Evolutionary conservation across 805 yeast species (phyloP).

Genomic region (Pachysolen tannophilus): DNA sequence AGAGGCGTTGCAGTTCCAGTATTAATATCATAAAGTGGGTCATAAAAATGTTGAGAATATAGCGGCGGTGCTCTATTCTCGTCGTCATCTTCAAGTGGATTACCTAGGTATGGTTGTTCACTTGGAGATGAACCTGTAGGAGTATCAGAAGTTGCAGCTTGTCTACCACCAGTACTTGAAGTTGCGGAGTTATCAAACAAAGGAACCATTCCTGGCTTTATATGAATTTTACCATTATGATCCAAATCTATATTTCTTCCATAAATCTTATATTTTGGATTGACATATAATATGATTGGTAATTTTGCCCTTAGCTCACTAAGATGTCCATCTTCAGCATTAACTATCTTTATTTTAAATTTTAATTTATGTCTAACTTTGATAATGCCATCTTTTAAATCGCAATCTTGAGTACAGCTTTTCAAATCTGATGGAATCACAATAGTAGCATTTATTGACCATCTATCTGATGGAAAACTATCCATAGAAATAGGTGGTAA

Average conservation of each 20-base stretch:
- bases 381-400: constrained; percentile 30
- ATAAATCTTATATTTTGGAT: constrained; percentile 18
- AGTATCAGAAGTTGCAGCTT: background rate
- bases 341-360: constrained; percentile 67
- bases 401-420: constrained; percentile 35
- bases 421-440: constrained; percentile 31
- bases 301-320: constrained; percentile 88
- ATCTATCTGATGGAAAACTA: constrained; percentile 32
- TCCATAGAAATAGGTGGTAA: constrained; percentile 25
- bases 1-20: constrained; percentile 13
- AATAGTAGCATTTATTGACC: constrained; percentile 35
- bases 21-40: constrained; percentile 29
- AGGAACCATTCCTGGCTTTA: constrained; percentile 13
- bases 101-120: constrained; percentile 8
- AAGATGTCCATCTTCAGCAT: constrained; percentile 80
- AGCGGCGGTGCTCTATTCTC: constrained; percentile 31
- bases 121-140: constrained; percentile 4
- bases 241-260: constrained; percentile 19
- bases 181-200: constrained; percentile 7
- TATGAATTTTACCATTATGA: constrained; percentile 16
- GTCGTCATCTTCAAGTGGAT: constrained; percentile 11
- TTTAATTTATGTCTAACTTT: constrained; percentile 79
- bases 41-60: constrained; percentile 30
- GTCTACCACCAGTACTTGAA: background rate
- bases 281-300: constrained; percentile 69